Percentiles rank a stretch among this genome's conserved stretches.
phyloP scores from a whole-genome alignment of 331 rosid genomes.

The Stylosanthes scabra region DNA sequence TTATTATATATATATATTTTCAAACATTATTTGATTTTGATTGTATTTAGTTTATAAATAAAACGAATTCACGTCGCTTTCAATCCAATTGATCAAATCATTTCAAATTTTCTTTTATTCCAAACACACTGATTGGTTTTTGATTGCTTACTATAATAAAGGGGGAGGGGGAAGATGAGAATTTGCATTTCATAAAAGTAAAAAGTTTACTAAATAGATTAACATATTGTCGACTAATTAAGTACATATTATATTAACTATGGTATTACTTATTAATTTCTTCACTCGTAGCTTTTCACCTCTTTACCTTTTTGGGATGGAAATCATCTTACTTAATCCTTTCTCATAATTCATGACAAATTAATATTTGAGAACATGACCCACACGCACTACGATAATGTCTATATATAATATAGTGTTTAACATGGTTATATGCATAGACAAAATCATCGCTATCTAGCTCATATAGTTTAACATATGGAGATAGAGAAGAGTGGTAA shows the following conservation, averaged over 20 bases:
- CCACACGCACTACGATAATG: neutral
- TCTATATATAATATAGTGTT: neutral
- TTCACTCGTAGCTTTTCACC: neutral
- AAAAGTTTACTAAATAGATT: neutral
- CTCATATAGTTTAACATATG: conserved; percentile 27
- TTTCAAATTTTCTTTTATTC: too few relatives aligned
- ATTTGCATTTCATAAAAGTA: neutral
- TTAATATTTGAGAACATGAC: neutral
- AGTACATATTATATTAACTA: neutral
- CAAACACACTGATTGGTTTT: neutral
- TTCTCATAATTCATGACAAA: neutral
- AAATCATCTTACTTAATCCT: neutral
- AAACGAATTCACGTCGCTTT: too few relatives aligned
- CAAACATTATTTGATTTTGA: too few relatives aligned
- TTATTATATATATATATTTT: too few relatives aligned
- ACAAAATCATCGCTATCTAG: neutral
- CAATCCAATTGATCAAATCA: too few relatives aligned
- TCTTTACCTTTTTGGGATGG: too few relatives aligned
- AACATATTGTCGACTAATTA: too few relatives aligned
- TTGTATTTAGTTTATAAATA: too few relatives aligned
- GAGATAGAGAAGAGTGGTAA: conserved; percentile 28
- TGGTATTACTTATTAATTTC: neutral
- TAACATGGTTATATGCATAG: conserved; percentile 17
- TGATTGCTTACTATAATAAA: too few relatives aligned
- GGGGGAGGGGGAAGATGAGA: too few relatives aligned